These are phyloP conservation scores for Annulohypoxylon bovei DNA, from an alignment of 495 filamentous ascomycete species.

Conservation along the genomic window DNA sequence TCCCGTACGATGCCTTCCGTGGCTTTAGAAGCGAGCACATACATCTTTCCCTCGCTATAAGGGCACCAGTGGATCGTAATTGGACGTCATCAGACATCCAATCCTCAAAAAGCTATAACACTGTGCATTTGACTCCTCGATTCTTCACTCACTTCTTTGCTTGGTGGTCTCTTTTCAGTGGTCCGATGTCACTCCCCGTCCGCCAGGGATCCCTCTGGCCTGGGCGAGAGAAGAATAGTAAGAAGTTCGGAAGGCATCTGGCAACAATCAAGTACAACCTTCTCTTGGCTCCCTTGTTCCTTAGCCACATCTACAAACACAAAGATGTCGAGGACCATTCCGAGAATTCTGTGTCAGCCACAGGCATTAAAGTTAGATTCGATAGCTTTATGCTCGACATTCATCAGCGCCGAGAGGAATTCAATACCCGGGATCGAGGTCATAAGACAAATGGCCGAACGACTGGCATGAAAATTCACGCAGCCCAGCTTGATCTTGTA, in stretches of 20 bases:
- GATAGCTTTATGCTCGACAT: slow-evolving; percentile 97
- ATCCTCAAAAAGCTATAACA: slow-evolving; percentile 89
- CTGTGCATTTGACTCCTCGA: slow-evolving; percentile 88
- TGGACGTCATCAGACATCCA: slow-evolving; percentile 79
- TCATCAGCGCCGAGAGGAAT: slow-evolving; percentile 93
- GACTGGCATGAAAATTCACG: slow-evolving; percentile 94
- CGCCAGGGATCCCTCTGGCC: slow-evolving; percentile 92
- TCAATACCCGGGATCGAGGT: slow-evolving; percentile 78
- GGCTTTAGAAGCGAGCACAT: slow-evolving; percentile 96
- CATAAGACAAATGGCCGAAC: slow-evolving; percentile 77
- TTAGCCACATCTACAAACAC: slow-evolving; percentile 98
- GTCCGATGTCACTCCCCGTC: slow-evolving; percentile 92
- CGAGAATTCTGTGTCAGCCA: slow-evolving; percentile 84
- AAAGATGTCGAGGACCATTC: slow-evolving; percentile 90
- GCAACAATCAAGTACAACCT: slow-evolving; percentile 98
- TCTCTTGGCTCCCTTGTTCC: slow-evolving; percentile 88
- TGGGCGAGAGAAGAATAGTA: slow-evolving; percentile 91
- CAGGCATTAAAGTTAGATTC: slow-evolving; percentile 90
- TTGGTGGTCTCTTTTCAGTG: slow-evolving; percentile 97
- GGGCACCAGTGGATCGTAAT: slow-evolving; percentile 80
- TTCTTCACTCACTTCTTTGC: slow-evolving; percentile 99
- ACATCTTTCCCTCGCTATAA: slow-evolving; percentile 89
- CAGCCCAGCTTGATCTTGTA: slow-evolving; percentile 89
- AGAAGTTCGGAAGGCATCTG: slow-evolving; percentile 96
- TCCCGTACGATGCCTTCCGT: slow-evolving; percentile 87